phyloP scores from a whole-genome alignment of 305 asterid species.

The Solanum hybrid region DNA sequence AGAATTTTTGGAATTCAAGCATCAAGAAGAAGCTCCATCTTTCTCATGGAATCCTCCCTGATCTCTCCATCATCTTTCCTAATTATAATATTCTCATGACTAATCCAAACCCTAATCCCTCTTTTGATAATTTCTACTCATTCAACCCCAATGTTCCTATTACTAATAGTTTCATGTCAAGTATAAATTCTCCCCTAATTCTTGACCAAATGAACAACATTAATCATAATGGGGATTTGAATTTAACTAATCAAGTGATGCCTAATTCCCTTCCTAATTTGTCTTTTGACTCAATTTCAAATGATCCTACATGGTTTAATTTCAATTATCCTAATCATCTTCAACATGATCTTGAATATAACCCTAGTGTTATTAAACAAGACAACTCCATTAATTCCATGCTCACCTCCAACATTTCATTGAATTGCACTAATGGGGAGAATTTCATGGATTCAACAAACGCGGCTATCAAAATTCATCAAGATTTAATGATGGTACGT shows the following conservation, averaged over 20 bases:
- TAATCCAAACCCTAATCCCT: too few relatives aligned
- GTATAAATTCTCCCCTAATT: neutral
- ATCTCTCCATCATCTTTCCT: too few relatives aligned
- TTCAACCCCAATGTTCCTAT: neutral
- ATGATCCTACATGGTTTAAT: conserved; percentile 17
- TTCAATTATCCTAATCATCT: conserved; percentile 11
- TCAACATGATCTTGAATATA: conserved; percentile 5
- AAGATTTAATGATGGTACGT: neutral
- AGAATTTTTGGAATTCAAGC: too few relatives aligned
- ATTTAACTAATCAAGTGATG: conserved; percentile 2
- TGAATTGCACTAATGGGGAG: neutral
- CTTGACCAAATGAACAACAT: conserved; percentile 6
- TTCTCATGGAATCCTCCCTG: too few relatives aligned
- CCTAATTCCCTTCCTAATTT: conserved; percentile 3
- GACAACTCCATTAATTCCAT: neutral
- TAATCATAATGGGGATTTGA: conserved; percentile 1
- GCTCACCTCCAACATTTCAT: neutral
- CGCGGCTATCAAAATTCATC: neutral
- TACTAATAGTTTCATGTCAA: neutral
- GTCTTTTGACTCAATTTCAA: conserved; percentile 10
- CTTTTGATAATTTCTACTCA: too few relatives aligned
- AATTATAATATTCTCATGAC: too few relatives aligned
- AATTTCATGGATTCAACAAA: conserved; percentile 1
- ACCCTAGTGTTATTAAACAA: neutral
- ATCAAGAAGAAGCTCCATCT: too few relatives aligned